Evolutionary conservation across 2,329 filamentous ascomycete species (phyloP).

Genomic region (Madurella fahalii): DNA sequence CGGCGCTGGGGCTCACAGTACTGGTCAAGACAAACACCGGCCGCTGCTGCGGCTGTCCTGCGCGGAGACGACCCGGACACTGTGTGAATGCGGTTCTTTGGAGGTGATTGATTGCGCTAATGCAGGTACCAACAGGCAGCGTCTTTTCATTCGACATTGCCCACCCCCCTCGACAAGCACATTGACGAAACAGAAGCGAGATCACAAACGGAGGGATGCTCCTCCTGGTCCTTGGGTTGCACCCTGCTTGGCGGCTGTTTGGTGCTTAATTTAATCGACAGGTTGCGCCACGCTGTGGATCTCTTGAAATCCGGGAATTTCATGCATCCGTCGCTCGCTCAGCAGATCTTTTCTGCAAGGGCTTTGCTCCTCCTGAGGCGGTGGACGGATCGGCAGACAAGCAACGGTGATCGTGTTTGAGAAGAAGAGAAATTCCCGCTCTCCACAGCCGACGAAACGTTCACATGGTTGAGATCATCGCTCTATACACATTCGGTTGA

Average conservation of each 20-base stretch:
- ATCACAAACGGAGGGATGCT: constrained; percentile 1
- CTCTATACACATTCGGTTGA: too few relatives aligned
- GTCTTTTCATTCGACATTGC: neutral
- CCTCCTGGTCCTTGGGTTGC: neutral
- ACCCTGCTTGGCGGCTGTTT: constrained; percentile 7
- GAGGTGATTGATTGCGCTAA: neutral
- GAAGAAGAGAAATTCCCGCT: too few relatives aligned
- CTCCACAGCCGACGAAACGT: too few relatives aligned
- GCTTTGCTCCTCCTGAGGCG: neutral
- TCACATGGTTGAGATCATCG: too few relatives aligned
- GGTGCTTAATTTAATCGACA: constrained; percentile 8
- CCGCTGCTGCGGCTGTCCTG: too few relatives aligned
- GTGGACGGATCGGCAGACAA: neutral
- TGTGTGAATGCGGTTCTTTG: neutral
- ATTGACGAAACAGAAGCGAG: constrained; percentile 8
- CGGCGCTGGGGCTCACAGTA: too few relatives aligned
- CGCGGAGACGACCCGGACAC: too few relatives aligned
- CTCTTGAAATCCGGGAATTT: neutral
- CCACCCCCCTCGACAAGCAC: neutral
- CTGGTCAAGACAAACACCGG: too few relatives aligned
- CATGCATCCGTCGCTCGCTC: neutral
- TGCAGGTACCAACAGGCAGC: neutral
- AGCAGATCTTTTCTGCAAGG: neutral
- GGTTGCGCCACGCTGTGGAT: neutral
- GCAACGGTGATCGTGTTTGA: too few relatives aligned